phyloP scores from a whole-genome alignment of 78 protist species.

The Capsaspora owczarzaki region DNA sequence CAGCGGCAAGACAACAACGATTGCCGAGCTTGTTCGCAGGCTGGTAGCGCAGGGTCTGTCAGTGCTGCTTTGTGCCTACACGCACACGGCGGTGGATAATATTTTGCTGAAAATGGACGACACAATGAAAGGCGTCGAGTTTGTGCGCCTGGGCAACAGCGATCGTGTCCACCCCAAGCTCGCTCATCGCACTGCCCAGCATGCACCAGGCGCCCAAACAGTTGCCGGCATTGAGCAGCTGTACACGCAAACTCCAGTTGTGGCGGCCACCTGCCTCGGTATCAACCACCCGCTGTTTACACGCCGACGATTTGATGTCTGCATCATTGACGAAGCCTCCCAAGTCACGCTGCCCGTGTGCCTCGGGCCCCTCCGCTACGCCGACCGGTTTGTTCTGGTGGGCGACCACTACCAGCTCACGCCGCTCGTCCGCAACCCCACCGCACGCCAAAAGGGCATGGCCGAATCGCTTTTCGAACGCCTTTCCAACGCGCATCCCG shows the following conservation, averaged over 20 bases:
- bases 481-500: constrained; percentile 29
- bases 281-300: neutral
- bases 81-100: constrained; percentile 70
- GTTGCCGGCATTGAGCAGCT: neutral
- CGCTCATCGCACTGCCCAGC: neutral
- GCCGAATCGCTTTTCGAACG: constrained; percentile 39
- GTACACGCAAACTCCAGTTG: neutral
- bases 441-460: constrained; percentile 13
- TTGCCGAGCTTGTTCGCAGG: constrained; percentile 19
- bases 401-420: constrained; percentile 78
- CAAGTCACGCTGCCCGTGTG: constrained; percentile 47
- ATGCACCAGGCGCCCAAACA: neutral
- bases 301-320: constrained; percentile 39
- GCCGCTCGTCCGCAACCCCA: constrained; percentile 20
- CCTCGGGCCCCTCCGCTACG: constrained; percentile 55
- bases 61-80: constrained; percentile 57
- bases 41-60: constrained; percentile 29
- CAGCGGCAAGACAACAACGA: constrained; percentile 73
- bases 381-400: constrained; percentile 57
- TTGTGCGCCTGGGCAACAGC: constrained; percentile 13
- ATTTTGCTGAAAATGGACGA: constrained; percentile 42
- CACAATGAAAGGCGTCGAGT: constrained; percentile 9
- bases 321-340: constrained; percentile 83
- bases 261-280: constrained; percentile 35
- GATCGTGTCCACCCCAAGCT: neutral